Evolutionary conservation across 257 asterid species (phyloP), one percentile per base, ranked within the genome.

Genomic region (Solanum virginianum): DNA sequence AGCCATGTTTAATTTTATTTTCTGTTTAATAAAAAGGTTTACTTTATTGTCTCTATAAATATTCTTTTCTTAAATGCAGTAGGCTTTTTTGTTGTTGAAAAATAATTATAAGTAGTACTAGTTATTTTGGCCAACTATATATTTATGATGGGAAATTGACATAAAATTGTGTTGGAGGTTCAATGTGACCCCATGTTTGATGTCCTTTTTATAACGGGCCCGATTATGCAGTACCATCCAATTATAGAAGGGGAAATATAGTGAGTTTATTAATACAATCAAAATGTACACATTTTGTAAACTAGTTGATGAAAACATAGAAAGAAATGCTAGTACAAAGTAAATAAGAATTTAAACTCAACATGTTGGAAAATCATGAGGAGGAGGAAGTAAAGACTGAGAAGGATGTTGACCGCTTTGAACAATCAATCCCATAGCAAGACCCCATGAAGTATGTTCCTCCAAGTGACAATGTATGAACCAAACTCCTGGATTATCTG

Each of bases 401-500:
- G 87, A 87, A 3, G 92, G 65, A 81, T 86, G 81, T 10, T 89
- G 85, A 3, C 98, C 98, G 18, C 84, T 87, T 74, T 88, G 83
- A 41, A 94, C 98, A 22, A 94, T 62, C 4, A 95, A 86, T n/a
- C 91, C 96, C 93, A 86, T 88, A 1, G 98, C 98, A 80, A 95
- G 90, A 66, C 98, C 98, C 98, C 97, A 95, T 18, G 98, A 86
- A 0, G 94, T 92, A 84, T 95, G 98, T 84, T 90, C 95, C 86
- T 95, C 97, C 16, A 95, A 92, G 75, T 95, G 98, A 80, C 98
- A 95, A 86, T 95, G 98, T 45, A 95, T 77, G 70, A 90, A 95
- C 98, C 98, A 94, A 2, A 93, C 98, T 2, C 98, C 98, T 0
- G 98, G 98, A 87, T 95, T 95, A 83, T 94, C 93, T 0, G 98